Conservation (phyloP, 192 early-diverging fungal species). For the Linnemannia exigua region DNA sequence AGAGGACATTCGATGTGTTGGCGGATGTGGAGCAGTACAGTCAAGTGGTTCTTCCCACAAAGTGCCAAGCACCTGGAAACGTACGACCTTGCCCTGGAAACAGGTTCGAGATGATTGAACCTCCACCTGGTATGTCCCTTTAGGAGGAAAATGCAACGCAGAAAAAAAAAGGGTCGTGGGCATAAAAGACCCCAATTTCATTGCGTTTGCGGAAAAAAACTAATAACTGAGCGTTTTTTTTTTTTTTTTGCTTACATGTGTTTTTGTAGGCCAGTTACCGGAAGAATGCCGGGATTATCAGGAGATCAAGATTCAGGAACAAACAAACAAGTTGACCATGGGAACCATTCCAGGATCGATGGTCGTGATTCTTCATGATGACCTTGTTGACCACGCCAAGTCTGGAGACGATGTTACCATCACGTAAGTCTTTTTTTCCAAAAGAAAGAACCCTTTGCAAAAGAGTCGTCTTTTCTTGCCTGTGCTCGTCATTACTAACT, state of each 20-base stretch:
- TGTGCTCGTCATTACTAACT: neutral
- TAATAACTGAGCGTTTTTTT: too few species aligned
- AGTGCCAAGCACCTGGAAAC: slow-evolving; percentile 60
- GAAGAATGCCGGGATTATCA: slow-evolving; percentile 79
- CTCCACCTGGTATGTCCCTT: slow-evolving; percentile 40
- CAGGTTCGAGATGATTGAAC: slow-evolving; percentile 64
- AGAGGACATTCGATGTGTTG: slow-evolving; percentile 64
- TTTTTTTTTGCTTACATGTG: too few species aligned
- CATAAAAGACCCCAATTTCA: too few species aligned
- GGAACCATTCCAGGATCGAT: slow-evolving; percentile 76
- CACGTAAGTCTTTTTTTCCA: slow-evolving; percentile 51
- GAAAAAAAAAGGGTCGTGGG: too few species aligned
- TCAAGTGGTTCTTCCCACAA: slow-evolving; percentile 65
- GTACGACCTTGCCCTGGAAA: slow-evolving; percentile 60
- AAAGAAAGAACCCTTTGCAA: neutral
- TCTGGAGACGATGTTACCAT: slow-evolving; percentile 73
- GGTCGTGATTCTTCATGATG: slow-evolving; percentile 69
- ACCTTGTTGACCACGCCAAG: slow-evolving; percentile 71
- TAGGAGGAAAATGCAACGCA: too few species aligned
- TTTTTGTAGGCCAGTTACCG: slow-evolving; percentile 53
- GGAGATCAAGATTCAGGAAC: slow-evolving; percentile 85
- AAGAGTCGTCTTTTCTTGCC: neutral
- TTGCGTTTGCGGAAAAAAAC: neutral
- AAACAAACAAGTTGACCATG: slow-evolving; percentile 71
- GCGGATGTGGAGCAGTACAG: slow-evolving; percentile 80